Evolutionary conservation across 2,329 filamentous ascomycete species (phyloP).

Genomic region (Trichophyton schoenleinii): DNA sequence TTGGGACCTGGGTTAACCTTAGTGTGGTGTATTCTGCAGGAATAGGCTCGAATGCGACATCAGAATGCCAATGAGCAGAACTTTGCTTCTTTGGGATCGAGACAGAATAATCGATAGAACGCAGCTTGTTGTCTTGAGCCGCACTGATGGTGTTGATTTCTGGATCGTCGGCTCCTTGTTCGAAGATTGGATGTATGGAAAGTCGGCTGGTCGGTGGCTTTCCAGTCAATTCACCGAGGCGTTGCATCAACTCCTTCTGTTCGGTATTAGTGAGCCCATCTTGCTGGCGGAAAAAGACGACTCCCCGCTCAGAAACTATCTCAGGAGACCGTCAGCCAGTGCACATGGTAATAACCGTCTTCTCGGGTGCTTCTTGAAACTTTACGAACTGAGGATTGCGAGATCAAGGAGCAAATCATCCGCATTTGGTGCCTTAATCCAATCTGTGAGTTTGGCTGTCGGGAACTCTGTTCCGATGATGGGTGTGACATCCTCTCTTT

Average conservation of each 20-base stretch:
- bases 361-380: no score
- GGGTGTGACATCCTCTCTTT: constrained; percentile 40
- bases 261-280: constrained; percentile 37
- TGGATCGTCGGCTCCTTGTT: constrained; percentile 36
- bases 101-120: constrained; percentile 22
- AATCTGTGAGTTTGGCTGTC: constrained; percentile 37
- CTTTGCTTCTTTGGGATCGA: constrained; percentile 17
- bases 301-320: constrained; percentile 40
- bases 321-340: neutral
- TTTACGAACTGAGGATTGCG: constrained; percentile 22
- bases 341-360: neutral
- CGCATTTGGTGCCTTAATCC: constrained; percentile 27
- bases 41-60: constrained; percentile 39
- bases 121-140: constrained; percentile 27
- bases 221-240: constrained; percentile 36
- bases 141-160: constrained; percentile 41
- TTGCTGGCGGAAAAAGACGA: constrained; percentile 44
- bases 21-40: constrained; percentile 39
- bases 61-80: constrained; percentile 35
- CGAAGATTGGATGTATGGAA: constrained; percentile 37
- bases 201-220: constrained; percentile 36
- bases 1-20: constrained; percentile 32
- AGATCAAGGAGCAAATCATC: constrained; percentile 26
- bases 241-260: constrained; percentile 42
- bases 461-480: constrained; percentile 40